These are phyloP conservation scores for Petunia axillaris DNA, from an alignment of 257 asterid species.

Conservation along the genomic window DNA sequence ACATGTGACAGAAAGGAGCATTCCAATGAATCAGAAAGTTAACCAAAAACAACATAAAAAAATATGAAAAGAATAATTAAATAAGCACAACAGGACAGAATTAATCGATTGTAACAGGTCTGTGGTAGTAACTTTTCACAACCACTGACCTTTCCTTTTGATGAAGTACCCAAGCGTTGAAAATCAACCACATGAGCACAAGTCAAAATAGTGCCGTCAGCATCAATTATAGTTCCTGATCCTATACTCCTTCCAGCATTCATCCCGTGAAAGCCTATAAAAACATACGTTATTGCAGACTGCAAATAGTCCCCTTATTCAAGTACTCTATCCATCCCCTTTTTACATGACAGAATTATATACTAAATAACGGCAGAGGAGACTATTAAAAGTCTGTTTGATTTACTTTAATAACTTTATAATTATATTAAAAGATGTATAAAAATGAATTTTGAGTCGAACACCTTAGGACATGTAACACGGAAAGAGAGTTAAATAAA, in stretches of 20 bases:
- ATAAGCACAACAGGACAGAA: background rate
- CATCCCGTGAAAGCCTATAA: constrained; percentile 60
- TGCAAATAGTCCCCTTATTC: background rate
- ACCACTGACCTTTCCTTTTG: constrained; percentile 61
- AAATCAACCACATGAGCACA: constrained; percentile 82
- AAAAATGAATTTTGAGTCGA: background rate
- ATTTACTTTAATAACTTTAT: background rate
- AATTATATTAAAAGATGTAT: background rate
- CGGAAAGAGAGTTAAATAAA: background rate
- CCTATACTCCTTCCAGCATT: constrained; percentile 67
- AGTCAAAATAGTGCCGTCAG: constrained; percentile 88
- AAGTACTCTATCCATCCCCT: background rate
- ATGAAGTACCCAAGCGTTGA: constrained; percentile 55
- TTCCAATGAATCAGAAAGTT: background rate
- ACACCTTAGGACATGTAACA: background rate
- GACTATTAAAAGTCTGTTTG: background rate
- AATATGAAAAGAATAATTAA: background rate
- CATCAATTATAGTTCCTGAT: constrained; percentile 81
- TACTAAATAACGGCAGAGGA: background rate
- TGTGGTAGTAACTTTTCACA: background rate
- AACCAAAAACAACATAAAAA: background rate
- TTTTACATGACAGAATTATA: background rate
- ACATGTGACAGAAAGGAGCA: background rate
- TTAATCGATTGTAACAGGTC: background rate
- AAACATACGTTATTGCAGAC: constrained; percentile 1